Evolutionary conservation across 208 protist species (phyloP).

Genomic region (Histomonas meleagridis): DNA sequence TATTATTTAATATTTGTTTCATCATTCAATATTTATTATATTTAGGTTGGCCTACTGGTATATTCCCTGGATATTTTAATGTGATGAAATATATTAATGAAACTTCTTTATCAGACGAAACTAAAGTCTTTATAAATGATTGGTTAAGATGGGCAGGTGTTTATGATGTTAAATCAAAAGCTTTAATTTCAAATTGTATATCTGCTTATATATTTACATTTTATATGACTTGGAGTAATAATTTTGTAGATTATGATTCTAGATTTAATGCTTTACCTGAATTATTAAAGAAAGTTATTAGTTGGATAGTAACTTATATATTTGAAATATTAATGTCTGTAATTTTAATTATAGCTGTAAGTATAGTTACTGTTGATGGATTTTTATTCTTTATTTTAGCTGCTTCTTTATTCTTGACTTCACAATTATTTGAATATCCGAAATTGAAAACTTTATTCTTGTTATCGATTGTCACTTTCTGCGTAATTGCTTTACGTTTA

Average conservation of each 20-base stretch:
- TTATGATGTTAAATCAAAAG: neutral
- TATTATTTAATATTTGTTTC: slow-evolving; percentile 24
- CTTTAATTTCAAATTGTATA: neutral
- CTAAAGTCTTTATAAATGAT: no score
- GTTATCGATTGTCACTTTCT: neutral
- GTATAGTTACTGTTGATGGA: neutral
- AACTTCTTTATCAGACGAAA: no score
- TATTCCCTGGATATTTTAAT: neutral
- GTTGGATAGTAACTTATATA: neutral
- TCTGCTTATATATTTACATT: neutral
- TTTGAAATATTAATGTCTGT: neutral
- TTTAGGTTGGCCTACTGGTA: neutral
- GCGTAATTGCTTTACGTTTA: neutral
- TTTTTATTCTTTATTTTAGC: neutral
- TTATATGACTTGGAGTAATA: neutral
- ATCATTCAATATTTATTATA: neutral
- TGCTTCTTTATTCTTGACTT: neutral
- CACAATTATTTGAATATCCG: neutral
- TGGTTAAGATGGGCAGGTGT: neutral
- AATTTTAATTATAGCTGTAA: neutral
- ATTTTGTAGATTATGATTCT: neutral
- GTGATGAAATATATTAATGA: no score
- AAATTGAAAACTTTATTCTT: neutral
- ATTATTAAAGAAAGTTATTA: neutral
- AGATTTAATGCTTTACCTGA: neutral